Evolutionary conservation across 1,139 yeast species (phyloP).

Genomic region (Debaryomyces sp.): DNA sequence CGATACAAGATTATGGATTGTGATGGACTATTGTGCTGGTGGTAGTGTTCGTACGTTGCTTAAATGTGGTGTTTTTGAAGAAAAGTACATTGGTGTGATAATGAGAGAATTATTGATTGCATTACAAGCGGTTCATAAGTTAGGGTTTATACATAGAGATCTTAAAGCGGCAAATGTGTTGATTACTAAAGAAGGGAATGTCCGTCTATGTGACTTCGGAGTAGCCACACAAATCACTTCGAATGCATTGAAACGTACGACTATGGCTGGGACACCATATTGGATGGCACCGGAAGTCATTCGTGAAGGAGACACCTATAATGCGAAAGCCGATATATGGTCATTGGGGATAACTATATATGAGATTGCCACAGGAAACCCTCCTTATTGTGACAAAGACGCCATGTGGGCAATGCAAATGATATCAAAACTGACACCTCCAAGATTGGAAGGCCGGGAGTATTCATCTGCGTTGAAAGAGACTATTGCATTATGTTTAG

Average conservation of each 20-base stretch:
- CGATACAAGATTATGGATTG: slow-evolving; percentile 93
- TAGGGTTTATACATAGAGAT: slow-evolving; percentile 94
- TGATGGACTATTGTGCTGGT: slow-evolving; percentile 98
- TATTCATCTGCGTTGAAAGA: slow-evolving; percentile 80
- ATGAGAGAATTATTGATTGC: slow-evolving; percentile 81
- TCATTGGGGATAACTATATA: slow-evolving; percentile 90
- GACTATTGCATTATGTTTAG: slow-evolving; percentile 86
- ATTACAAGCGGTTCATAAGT: slow-evolving; percentile 76
- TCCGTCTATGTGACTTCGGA: slow-evolving; percentile 95
- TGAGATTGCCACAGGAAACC: slow-evolving; percentile 96
- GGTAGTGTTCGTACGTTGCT: slow-evolving; percentile 89
- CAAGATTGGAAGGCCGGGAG: slow-evolving; percentile 88
- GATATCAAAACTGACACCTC: slow-evolving; percentile 91
- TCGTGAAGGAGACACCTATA: slow-evolving; percentile 86
- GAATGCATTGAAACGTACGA: slow-evolving; percentile 78
- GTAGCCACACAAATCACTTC: slow-evolving; percentile 93
- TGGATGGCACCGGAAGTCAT: slow-evolving; percentile 99
- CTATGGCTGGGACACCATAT: slow-evolving; percentile 98
- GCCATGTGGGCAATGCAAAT: slow-evolving; percentile 94
- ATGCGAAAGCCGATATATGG: slow-evolving; percentile 90
- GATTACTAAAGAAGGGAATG: slow-evolving; percentile 85
- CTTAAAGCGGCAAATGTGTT: slow-evolving; percentile 94
- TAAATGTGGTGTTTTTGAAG: slow-evolving; percentile 88
- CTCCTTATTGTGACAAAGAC: slow-evolving; percentile 95
- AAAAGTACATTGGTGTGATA: slow-evolving; percentile 76